Evolutionary conservation across 176 grass and related monocot genomes (phyloP), one percentile per base, ranked within the genome.

Genomic region (Bothriochloa decipiens): DNA sequence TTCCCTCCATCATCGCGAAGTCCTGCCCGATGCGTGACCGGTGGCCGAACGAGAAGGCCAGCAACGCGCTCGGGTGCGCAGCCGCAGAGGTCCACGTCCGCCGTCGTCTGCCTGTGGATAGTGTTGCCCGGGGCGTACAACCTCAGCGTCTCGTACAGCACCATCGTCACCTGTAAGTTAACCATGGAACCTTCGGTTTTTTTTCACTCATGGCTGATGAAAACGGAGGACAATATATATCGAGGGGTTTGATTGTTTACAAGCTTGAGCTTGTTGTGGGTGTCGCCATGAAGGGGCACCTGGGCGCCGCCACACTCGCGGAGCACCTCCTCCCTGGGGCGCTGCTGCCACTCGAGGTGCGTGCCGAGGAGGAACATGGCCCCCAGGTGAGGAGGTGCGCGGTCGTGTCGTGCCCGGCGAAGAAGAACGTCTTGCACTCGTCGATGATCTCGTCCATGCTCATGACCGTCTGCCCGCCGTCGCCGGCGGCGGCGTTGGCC

Each of bases 361-460:
- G 80, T 86, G 65, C 87, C 66, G 12, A 89, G 23, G 15, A 92
- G 68, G 63, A 89, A 89, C 69, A 84, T 87, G 35, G 26, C 20
- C 86, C 25, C 90, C 90, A 89, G 72, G 42, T 80, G 75, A 92
- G 87, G 17, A 79, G 81, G 70, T 83, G 75, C 18, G 84, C 63
- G 46, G 80, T 92, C 16, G 86, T 89, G 50, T 90, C 91, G 7
- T 92, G 84, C 37, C 88, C 88, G 7, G 82, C 85, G 28, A 93
- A 87, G 78, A 90, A 90, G 85, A 93, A 93, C 1, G 91, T 88
- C 85, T 93, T 90, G 85, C 91, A 90, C 68, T 90, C 88, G 11
- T 90, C 82, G 72, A 90, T 80, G 33, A 93, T 93, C 58, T 88
- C 91, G 28, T 93, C 82, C 82, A 86, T 76, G 7, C 62, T 92